Evolutionary conservation across 2,329 filamentous ascomycete genomes (phyloP).

Genomic region (Paraphaeosphaeria sporulosa): DNA sequence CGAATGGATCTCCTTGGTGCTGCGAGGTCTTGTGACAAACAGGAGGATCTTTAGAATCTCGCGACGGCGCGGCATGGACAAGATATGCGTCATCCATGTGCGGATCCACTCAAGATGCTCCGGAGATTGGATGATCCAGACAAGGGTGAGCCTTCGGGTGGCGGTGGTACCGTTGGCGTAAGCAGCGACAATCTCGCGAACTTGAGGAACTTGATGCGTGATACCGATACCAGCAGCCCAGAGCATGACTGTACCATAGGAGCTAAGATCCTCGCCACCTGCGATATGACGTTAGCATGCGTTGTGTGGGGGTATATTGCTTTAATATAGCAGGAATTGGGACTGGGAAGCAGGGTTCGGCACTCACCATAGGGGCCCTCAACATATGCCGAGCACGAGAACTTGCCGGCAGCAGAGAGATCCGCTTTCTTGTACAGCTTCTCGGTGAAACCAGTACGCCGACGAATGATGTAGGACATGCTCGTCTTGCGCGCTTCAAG

Average conservation of each 20-base stretch:
- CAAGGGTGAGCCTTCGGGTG: conserved; percentile 79
- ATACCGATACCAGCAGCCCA: conserved; percentile 95
- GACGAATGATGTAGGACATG: conserved; percentile 85
- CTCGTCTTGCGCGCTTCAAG: conserved; percentile 60
- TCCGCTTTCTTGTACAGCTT: conserved; percentile 76
- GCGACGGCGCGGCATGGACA: conserved; percentile 79
- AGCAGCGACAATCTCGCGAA: conserved; percentile 69
- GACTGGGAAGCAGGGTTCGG: conserved; percentile 35
- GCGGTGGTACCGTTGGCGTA: conserved; percentile 76
- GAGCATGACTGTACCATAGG: conserved; percentile 89
- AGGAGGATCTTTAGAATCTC: conserved; percentile 86
- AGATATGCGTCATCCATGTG: conserved; percentile 87
- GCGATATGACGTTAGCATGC: conserved; percentile 37
- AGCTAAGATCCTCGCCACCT: conserved; percentile 83
- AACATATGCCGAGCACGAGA: conserved; percentile 75
- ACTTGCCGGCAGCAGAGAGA: conserved; percentile 58
- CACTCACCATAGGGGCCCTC: conserved; percentile 80
- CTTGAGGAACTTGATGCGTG: conserved; percentile 90
- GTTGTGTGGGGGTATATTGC: conserved; percentile 21
- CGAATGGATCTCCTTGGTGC: conserved; percentile 80
- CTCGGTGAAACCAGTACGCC: conserved; percentile 87
- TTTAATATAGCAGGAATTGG: conserved; percentile 36
- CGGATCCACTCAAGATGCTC: conserved; percentile 93
- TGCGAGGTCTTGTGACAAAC: conserved; percentile 88
- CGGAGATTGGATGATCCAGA: conserved; percentile 92